Percentiles rank a stretch among this genome's conserved stretches.
Conservation (phyloP, 106 monocot genomes). For the Phalaenopsis equestris region DNA sequence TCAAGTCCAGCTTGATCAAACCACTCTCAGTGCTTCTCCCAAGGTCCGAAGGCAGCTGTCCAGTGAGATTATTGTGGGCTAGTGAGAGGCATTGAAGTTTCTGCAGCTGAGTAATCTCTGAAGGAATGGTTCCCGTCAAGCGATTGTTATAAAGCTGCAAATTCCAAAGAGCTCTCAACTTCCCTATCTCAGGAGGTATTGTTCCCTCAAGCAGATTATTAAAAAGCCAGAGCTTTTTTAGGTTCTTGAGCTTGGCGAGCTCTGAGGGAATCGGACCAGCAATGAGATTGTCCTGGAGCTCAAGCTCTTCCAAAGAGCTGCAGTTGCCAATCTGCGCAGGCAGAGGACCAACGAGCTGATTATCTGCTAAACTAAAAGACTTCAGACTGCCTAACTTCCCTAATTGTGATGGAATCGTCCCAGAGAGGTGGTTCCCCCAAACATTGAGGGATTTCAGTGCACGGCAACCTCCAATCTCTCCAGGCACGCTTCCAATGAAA, state of each 20-base stretch:
- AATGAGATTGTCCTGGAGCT: constrained; percentile 44
- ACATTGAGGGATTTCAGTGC: constrained; percentile 23
- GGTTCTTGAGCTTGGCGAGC: constrained; percentile 30
- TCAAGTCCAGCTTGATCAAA: constrained; percentile 47
- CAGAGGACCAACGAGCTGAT: constrained; percentile 36
- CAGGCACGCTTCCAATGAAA: constrained; percentile 43
- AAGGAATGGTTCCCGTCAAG: constrained; percentile 34
- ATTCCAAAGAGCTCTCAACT: constrained; percentile 24
- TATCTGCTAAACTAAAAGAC: constrained; percentile 27
- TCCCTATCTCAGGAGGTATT: constrained; percentile 44
- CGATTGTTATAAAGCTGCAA: constrained; percentile 44
- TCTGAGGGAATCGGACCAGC: constrained; percentile 38
- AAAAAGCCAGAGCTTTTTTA: constrained; percentile 36
- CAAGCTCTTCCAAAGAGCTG: constrained; percentile 26
- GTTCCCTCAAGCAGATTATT: constrained; percentile 38
- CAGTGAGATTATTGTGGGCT: constrained; percentile 51
- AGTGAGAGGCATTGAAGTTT: constrained; percentile 35
- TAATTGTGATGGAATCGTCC: constrained; percentile 37
- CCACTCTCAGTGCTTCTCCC: constrained; percentile 27
- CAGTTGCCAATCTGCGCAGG: constrained; percentile 59
- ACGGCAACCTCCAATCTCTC: constrained; percentile 24
- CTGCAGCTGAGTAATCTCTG: constrained; percentile 31
- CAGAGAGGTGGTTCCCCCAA: constrained; percentile 43
- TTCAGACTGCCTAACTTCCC: constrained; percentile 32
- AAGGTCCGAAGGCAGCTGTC: constrained; percentile 44